Evolutionary conservation across 345 rosid species (phyloP).

Genomic region (Linum lewisii): DNA sequence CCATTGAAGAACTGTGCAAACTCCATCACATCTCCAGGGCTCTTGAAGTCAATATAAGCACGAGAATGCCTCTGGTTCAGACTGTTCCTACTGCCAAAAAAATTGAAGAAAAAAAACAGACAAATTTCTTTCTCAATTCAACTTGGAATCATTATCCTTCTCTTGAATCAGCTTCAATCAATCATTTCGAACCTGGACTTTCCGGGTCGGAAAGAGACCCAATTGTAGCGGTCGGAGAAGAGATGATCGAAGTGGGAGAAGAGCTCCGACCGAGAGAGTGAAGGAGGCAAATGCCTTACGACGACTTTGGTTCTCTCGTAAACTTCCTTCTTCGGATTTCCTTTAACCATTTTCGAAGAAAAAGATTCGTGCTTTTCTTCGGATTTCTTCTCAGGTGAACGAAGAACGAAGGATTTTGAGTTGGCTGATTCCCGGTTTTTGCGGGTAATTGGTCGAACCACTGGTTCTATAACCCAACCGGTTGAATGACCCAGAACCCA

Average conservation of each 20-base stretch:
- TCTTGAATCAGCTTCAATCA: not conserved
- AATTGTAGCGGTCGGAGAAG: slow-evolving; percentile 45
- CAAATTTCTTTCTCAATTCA: not conserved
- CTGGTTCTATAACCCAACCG: no score
- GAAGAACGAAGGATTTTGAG: no score
- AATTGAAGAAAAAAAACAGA: not conserved
- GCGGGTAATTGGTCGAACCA: no score
- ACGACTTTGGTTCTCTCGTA: slow-evolving; percentile 52
- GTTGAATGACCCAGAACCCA: no score
- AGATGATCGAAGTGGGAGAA: slow-evolving; percentile 45
- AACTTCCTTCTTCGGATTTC: slow-evolving; percentile 31
- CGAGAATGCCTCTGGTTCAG: slow-evolving; percentile 39
- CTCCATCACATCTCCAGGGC: slow-evolving; percentile 52
- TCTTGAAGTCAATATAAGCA: slow-evolving; percentile 52
- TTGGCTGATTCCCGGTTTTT: no score
- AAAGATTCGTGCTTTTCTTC: not conserved
- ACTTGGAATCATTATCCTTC: no score
- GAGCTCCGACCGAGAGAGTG: slow-evolving; percentile 47
- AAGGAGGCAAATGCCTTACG: slow-evolving; percentile 66
- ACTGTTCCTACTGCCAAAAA: not conserved
- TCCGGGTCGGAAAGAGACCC: slow-evolving; percentile 50
- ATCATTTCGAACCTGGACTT: slow-evolving; percentile 52
- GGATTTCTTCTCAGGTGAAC: no score
- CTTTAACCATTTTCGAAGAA: not conserved
- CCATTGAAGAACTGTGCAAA: slow-evolving; percentile 62